These are phyloP conservation scores for Atkinsonella texensis DNA, from an alignment of 2,329 filamentous ascomycete genomes.

Conservation along the genomic window DNA sequence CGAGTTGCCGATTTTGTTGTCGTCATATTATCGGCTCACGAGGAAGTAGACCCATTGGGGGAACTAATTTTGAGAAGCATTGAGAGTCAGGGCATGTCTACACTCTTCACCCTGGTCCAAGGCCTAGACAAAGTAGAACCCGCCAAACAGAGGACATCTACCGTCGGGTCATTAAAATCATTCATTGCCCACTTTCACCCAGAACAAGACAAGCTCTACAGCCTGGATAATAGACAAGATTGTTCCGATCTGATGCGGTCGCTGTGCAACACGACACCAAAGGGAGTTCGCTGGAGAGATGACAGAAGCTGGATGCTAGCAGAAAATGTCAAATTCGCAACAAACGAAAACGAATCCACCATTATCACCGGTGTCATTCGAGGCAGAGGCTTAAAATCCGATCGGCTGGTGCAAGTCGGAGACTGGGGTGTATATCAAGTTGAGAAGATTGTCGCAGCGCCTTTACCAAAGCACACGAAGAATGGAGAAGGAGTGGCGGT, in stretches of 20 bases:
- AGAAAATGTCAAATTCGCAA: conserved; percentile 65
- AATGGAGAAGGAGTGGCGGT: conserved; percentile 58
- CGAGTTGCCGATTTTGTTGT: conserved; percentile 85
- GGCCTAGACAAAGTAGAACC: conserved; percentile 67
- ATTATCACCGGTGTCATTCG: conserved; percentile 75
- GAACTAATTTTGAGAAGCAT: conserved; percentile 77
- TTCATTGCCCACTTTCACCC: conserved; percentile 95
- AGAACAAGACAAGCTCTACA: conserved; percentile 81
- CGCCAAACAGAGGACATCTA: conserved; percentile 63
- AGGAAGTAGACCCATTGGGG: conserved; percentile 74
- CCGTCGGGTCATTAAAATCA: conserved; percentile 74
- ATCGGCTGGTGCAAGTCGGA: conserved; percentile 79
- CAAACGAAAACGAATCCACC: conserved; percentile 47
- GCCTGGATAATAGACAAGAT: conserved; percentile 78
- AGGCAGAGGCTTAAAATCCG: conserved; percentile 76
- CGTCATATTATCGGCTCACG: conserved; percentile 67
- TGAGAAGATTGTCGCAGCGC: conserved; percentile 72
- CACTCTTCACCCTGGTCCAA: conserved; percentile 75
- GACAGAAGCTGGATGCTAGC: conserved; percentile 92
- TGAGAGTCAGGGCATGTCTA: conserved; percentile 90
- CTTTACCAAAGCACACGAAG: conserved; percentile 48
- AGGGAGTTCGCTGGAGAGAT: conserved; percentile 91
- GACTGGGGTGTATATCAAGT: conserved; percentile 94
- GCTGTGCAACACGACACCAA: conserved; percentile 82
- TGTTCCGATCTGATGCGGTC: conserved; percentile 84